Percentiles rank a stretch among this genome's conserved stretches.
Conservation (phyloP, 805 yeast species). For the Hanseniaspora nectarophila region DNA sequence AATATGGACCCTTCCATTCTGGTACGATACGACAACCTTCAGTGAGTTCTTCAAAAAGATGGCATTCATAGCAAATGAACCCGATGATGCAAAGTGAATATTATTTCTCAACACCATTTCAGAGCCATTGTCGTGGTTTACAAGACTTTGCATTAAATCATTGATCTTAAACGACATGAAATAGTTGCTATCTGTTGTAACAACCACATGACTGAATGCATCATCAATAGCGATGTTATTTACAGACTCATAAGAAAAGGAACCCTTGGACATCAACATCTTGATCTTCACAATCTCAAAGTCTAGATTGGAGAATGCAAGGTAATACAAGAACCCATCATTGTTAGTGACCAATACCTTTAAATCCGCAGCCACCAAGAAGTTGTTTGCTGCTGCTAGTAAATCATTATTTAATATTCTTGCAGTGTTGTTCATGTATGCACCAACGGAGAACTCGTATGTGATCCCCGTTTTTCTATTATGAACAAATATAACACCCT, state of each 20-base stretch:
- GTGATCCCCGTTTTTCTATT: not conserved
- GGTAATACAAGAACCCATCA: not conserved
- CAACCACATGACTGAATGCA: not conserved
- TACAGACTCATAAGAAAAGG: not conserved
- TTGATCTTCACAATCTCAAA: not conserved
- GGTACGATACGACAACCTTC: not conserved
- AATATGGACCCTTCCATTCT: conserved; percentile 1
- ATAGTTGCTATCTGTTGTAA: conserved; percentile 1
- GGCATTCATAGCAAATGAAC: not conserved
- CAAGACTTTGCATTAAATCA: not conserved
- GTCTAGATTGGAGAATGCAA: not conserved
- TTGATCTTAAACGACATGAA: not conserved
- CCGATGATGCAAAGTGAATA: not conserved
- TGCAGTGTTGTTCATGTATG: not conserved
- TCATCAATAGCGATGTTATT: not conserved
- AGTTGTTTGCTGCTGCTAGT: too few species aligned
- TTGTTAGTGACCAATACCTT: not conserved
- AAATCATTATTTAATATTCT: not conserved
- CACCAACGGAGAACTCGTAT: not conserved
- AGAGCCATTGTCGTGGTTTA: too few species aligned
- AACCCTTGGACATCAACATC: not conserved
- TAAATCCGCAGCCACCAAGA: not conserved
- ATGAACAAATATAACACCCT: not conserved
- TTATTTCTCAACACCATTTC: not conserved
- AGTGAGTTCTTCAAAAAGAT: not conserved